Evolutionary conservation across 1,284 basidiomycete genomes (phyloP), one percentile per base, ranked within the genome.

Genomic region (Papiliotrema laurentii): DNA sequence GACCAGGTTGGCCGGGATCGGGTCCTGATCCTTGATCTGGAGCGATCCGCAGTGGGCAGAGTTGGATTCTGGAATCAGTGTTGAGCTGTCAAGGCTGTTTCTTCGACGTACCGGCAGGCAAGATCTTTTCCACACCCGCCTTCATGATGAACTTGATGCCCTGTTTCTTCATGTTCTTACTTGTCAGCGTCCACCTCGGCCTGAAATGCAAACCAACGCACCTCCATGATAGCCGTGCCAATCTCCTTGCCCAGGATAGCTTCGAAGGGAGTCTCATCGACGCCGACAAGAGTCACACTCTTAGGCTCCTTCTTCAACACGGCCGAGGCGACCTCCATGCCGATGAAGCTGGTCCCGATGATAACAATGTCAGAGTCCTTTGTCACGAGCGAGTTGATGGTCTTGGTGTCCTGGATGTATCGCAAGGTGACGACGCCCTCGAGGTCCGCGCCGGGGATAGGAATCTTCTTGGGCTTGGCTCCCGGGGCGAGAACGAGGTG

Each of bases 291-390:
- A 53, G 88, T 68, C 1, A 74, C 58, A 42, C 63, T 68, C 28
- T 82, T 83, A 16, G 87, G 81, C 72, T 85, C 86, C 49, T 85
- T 84, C 64, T 85, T 85, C 4, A 82, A 68, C 0, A 89, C 75
- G 0, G 89, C 87, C 14, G 79, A 80, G 4, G 89, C 89, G 10
- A 90, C 77, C 71, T 97, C 92, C 86, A 97, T 89, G 46, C 87
- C 85, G 64, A 97, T 97, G 75, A 96, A 97, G 18, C 86, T 89
- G 28, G 85, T 87, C 1, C 92, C 92, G 55, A 96, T 86, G 28
- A 96, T 81, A 28, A 92, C 88, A 41, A 89, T 73, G 47, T 83
- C 80, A 63, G 88, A 86, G 25, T 86, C 86, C 63, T 85, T 82
- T 31, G 59, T 63, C 45, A 73, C 54, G 14, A 58, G 56, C 37